Evolutionary conservation across 495 filamentous ascomycete genomes (phyloP).

Genomic region (Elaphomyces granulatus): DNA sequence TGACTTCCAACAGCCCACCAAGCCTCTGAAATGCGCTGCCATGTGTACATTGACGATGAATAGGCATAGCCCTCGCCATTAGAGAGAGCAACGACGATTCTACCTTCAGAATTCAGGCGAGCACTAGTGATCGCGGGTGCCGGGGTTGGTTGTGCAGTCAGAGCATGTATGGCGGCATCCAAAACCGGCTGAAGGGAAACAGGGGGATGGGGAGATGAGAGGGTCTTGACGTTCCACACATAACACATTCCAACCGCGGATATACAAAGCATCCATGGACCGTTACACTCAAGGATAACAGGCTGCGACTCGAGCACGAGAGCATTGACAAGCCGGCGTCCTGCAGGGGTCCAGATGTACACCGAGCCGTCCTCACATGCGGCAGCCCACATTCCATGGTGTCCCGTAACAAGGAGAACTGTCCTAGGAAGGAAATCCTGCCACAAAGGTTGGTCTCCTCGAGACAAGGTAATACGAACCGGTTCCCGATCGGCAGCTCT

Average conservation of each 20-base stretch:
- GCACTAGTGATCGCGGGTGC: constrained; percentile 78
- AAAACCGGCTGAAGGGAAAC: constrained; percentile 81
- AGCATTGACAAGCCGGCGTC: constrained; percentile 67
- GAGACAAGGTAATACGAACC: constrained; percentile 63
- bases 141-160: constrained; percentile 52
- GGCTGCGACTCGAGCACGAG: constrained; percentile 83
- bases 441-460: constrained; percentile 77
- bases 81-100: constrained; percentile 68
- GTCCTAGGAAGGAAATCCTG: constrained; percentile 79
- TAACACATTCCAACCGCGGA: constrained; percentile 79
- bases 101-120: constrained; percentile 72
- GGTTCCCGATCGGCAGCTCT: constrained; percentile 56
- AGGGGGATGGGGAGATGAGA: constrained; percentile 74
- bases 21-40: constrained; percentile 84
- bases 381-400: constrained; percentile 77
- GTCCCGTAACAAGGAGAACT: constrained; percentile 77
- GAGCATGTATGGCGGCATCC: constrained; percentile 63
- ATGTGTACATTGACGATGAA: constrained; percentile 65
- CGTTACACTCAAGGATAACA: constrained; percentile 80
- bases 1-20: constrained; percentile 99
- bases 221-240: constrained; percentile 84
- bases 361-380: constrained; percentile 90
- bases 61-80: constrained; percentile 93
- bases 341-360: constrained; percentile 90
- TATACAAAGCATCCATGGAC: constrained; percentile 78